phyloP scores from a whole-genome alignment of 2,329 filamentous ascomycete species.

The Helicocarpus griseus region DNA sequence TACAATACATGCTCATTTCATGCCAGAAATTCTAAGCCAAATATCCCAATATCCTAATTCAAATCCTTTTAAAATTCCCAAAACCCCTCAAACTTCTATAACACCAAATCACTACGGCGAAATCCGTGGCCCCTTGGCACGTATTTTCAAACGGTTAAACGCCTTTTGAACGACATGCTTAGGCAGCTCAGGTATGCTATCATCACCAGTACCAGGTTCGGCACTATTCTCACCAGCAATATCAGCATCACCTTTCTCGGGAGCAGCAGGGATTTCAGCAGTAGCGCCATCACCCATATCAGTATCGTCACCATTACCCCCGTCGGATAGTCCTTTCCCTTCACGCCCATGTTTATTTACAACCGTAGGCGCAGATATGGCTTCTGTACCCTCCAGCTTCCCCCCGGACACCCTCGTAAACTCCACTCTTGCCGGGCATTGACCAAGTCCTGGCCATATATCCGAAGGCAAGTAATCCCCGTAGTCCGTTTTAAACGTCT shows the following conservation, averaged over 20 bases:
- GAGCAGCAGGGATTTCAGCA: not conserved
- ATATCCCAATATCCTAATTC: not conserved
- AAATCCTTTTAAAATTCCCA: too few species aligned
- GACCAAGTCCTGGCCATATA: conserved; percentile 67
- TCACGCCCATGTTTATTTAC: not conserved
- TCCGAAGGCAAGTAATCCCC: conserved; percentile 82
- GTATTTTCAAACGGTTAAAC: conserved; percentile 28
- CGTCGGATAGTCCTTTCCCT: conserved; percentile 8
- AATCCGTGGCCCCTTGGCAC: conserved; percentile 13
- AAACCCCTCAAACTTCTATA: not conserved
- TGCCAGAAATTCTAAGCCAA: not conserved
- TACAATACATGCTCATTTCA: not conserved
- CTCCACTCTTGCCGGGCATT: conserved; percentile 43
- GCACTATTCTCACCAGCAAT: not conserved
- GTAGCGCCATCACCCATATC: not conserved
- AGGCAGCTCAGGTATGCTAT: conserved; percentile 34
- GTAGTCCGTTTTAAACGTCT: conserved; percentile 69
- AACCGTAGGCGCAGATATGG: conserved; percentile 1
- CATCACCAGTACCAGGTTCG: conserved; percentile 16
- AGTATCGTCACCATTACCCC: conserved; percentile 8
- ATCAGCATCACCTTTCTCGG: not conserved
- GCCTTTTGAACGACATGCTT: conserved; percentile 35
- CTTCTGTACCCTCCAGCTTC: conserved; percentile 19
- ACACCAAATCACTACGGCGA: not conserved
- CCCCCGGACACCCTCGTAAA: conserved; percentile 29